Conservation (phyloP, 805 yeast genomes). For the Wickerhamomyces queroliae region DNA sequence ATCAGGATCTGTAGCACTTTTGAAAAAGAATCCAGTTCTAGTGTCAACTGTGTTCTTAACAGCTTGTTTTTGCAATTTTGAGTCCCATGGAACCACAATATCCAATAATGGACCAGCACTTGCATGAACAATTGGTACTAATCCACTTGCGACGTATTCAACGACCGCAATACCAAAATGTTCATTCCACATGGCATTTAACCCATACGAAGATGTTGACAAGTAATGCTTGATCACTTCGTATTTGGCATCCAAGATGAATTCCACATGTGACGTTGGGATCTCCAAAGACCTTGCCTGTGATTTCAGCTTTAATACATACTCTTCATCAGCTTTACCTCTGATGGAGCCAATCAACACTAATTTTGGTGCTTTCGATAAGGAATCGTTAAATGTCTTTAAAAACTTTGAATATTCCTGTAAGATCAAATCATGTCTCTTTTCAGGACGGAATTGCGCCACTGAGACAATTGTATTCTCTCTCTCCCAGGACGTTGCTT, state of each 20-base stretch:
- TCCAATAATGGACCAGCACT: constrained; percentile 93
- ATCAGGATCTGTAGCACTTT: constrained; percentile 69
- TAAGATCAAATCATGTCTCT: constrained; percentile 73
- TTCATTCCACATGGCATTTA: constrained; percentile 99
- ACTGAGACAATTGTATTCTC: constrained; percentile 38
- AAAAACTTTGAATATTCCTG: constrained; percentile 56
- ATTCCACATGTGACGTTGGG: constrained; percentile 35
- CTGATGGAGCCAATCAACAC: constrained; percentile 84
- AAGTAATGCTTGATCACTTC: constrained; percentile 51
- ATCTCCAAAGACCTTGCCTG: constrained; percentile 39
- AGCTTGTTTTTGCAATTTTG: constrained; percentile 20
- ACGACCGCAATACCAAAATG: constrained; percentile 98
- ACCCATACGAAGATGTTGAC: constrained; percentile 58
- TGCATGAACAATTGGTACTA: constrained; percentile 86
- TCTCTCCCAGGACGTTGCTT: constrained; percentile 18
- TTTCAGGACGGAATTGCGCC: constrained; percentile 95
- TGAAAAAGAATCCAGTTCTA: constrained; percentile 78
- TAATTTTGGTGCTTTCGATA: constrained; percentile 41
- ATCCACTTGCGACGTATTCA: constrained; percentile 82
- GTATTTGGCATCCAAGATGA: constrained; percentile 73
- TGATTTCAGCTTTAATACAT: constrained; percentile 44
- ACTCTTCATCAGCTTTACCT: constrained; percentile 53
- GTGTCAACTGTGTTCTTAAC: constrained; percentile 28
- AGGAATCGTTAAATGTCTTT: constrained; percentile 5
- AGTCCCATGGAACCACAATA: constrained; percentile 61